These are phyloP conservation scores for Capsicum pubescens DNA, from an alignment of 257 asterid species.

Conservation along the genomic window DNA sequence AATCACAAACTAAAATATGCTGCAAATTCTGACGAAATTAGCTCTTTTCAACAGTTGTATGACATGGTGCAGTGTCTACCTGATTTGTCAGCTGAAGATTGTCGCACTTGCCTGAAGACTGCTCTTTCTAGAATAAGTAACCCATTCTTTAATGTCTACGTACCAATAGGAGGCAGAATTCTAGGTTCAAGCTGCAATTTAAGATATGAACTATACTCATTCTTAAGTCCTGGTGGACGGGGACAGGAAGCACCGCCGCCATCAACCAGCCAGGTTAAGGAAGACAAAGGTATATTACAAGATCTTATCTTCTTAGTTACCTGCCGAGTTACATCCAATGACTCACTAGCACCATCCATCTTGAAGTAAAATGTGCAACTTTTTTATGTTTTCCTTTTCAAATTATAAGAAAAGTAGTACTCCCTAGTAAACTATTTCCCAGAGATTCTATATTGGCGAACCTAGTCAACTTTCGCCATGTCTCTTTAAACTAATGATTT, in stretches of 20 bases:
- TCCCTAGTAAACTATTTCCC: not conserved
- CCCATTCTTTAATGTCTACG: not conserved
- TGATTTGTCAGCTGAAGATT: slow-evolving; percentile 5
- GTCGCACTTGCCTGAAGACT: not conserved
- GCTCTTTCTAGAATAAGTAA: not conserved
- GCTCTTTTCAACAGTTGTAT: not conserved
- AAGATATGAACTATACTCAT: not conserved
- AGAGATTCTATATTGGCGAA: not conserved
- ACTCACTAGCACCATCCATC: too few species aligned
- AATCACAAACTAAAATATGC: not conserved
- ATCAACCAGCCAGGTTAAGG: not conserved
- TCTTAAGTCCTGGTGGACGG: not conserved
- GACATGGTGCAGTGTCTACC: slow-evolving; percentile 20
- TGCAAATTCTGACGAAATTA: not conserved
- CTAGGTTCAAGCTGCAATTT: not conserved
- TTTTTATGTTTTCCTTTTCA: too few species aligned
- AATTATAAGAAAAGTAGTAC: not conserved
- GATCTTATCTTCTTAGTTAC: not conserved
- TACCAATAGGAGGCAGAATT: not conserved
- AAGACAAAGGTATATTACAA: not conserved
- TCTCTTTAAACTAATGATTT: not conserved
- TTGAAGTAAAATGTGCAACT: not conserved
- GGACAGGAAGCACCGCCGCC: not conserved
- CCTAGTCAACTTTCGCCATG: too few species aligned
- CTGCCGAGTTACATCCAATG: not conserved